These are phyloP conservation scores for Papiliotrema flavescens DNA, from an alignment of 1,284 basidiomycete genomes.

Conservation along the genomic window DNA sequence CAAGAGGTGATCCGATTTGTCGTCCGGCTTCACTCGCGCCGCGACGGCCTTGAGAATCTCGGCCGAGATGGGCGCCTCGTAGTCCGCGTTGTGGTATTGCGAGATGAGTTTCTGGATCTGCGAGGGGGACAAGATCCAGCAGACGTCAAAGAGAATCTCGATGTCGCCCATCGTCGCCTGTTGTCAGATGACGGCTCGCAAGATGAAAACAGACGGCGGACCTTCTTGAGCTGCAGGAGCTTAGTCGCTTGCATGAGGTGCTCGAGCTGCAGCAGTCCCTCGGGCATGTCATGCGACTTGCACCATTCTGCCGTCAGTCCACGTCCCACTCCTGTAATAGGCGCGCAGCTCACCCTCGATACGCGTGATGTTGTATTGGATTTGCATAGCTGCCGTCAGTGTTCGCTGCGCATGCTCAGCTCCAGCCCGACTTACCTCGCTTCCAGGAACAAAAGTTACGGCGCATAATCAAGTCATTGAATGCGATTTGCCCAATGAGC, in stretches of 20 bases:
- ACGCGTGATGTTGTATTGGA: conserved; percentile 96
- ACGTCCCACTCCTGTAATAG: background rate
- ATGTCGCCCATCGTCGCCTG: conserved; percentile 88
- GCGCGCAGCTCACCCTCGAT: conserved; percentile 60
- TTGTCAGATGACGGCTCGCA: background rate
- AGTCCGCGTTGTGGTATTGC: conserved; percentile 96
- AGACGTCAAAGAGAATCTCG: conserved; percentile 98
- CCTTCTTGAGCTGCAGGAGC: conserved; percentile 96
- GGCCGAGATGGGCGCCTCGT: conserved; percentile 87
- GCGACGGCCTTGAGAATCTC: conserved; percentile 96
- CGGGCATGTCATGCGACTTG: conserved; percentile 98
- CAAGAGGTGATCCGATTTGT: conserved; percentile 90
- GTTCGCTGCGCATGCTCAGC: background rate
- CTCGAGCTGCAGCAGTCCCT: conserved; percentile 94
- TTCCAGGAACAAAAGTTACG: conserved; percentile 99
- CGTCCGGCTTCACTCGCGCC: conserved; percentile 86
- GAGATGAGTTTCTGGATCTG: conserved; percentile 99
- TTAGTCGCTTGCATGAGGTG: conserved; percentile 99
- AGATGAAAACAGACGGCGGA: conserved; percentile 40
- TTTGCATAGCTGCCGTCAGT: conserved; percentile 79
- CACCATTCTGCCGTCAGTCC: conserved; percentile 60
- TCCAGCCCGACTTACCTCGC: conserved; percentile 63
- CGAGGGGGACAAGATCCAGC: conserved; percentile 99
- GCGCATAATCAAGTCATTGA: conserved; percentile 98
- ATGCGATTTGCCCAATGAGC: conserved; percentile 93